A percentile compares a stretch with the other conserved stretches of the same genome.
These are phyloP conservation scores for Coemansia sp. DNA, from an alignment of 192 early-diverging fungal species.

Conservation along the genomic window DNA sequence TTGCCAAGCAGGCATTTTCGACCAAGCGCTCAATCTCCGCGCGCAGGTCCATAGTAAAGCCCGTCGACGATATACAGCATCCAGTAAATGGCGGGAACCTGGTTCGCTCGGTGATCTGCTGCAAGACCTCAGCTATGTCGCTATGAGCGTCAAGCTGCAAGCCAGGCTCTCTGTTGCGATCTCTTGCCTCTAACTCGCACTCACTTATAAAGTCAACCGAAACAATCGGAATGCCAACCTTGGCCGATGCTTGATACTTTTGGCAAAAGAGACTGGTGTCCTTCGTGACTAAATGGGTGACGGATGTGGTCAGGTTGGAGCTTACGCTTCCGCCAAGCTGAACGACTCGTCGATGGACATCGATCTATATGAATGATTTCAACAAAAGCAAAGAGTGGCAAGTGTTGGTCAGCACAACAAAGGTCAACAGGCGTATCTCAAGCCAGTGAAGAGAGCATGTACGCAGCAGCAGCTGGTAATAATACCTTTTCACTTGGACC, in stretches of 20 bases:
- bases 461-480: not conserved
- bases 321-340: slow-evolving; percentile 42
- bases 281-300: slow-evolving; percentile 46
- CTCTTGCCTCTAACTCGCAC: slow-evolving; percentile 38
- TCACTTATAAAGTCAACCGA: slow-evolving; percentile 41
- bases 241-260: slow-evolving; percentile 47
- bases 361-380: slow-evolving; percentile 17
- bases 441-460: not conserved
- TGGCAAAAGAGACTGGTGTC: slow-evolving; percentile 22
- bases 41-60: slow-evolving; percentile 33
- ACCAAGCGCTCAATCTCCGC: slow-evolving; percentile 38
- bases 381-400: not conserved
- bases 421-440: no score
- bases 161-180: not conserved
- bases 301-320: slow-evolving; percentile 39
- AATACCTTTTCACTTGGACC: slow-evolving; percentile 39
- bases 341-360: slow-evolving; percentile 37
- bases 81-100: slow-evolving; percentile 48
- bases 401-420: not conserved
- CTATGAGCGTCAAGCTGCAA: not conserved
- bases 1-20: not conserved
- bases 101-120: slow-evolving; percentile 21
- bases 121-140: slow-evolving; percentile 8
- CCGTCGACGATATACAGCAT: slow-evolving; percentile 46
- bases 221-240: slow-evolving; percentile 43